A percentile compares a stretch with the other conserved stretches of the same genome.
phyloP scores from a whole-genome alignment of 495 filamentous ascomycete genomes.

The Hypomontagnella submonticulosa region DNA sequence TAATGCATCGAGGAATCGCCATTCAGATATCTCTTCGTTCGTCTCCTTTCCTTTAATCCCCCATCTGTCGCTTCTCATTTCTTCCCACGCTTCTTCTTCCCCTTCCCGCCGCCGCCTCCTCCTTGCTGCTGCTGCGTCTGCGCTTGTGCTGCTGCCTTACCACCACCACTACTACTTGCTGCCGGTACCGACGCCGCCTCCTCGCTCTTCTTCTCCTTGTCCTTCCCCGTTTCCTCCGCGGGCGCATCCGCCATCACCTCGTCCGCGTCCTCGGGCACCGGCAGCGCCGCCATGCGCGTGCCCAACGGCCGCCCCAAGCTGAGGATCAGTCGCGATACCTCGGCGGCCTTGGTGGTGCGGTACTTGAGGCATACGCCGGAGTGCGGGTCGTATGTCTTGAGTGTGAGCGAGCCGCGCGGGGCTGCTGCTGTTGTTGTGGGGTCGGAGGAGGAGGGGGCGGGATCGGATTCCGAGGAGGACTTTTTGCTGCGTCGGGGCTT shows the following conservation, averaged over 20 bases:
- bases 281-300: slow-evolving; percentile 69
- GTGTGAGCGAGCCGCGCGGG: slow-evolving; percentile 71
- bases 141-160: slow-evolving; percentile 31
- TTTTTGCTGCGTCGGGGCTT: slow-evolving; percentile 45
- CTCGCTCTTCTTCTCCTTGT: slow-evolving; percentile 46
- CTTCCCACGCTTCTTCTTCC: slow-evolving; percentile 69
- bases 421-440: slow-evolving; percentile 45
- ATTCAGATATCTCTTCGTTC: slow-evolving; percentile 39
- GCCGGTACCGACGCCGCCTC: slow-evolving; percentile 49
- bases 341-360: slow-evolving; percentile 87
- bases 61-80: slow-evolving; percentile 49
- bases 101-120: slow-evolving; percentile 52
- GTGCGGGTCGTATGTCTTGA: slow-evolving; percentile 90
- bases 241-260: slow-evolving; percentile 52
- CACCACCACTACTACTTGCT: slow-evolving; percentile 29
- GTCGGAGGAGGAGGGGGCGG: slow-evolving; percentile 16
- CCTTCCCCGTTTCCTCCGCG: slow-evolving; percentile 45
- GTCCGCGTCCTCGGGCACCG: slow-evolving; percentile 50
- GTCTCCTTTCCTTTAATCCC: slow-evolving; percentile 35
- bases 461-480: slow-evolving; percentile 16
- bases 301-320: slow-evolving; percentile 74
- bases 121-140: slow-evolving; percentile 50
- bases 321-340: slow-evolving; percentile 83
- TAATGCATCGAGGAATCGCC: slow-evolving; percentile 1
- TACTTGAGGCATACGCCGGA: slow-evolving; percentile 90